Evolutionary conservation across 345 rosid genomes (phyloP), one percentile per base, ranked within the genome.

Genomic region (Laguncularia racemosa): DNA sequence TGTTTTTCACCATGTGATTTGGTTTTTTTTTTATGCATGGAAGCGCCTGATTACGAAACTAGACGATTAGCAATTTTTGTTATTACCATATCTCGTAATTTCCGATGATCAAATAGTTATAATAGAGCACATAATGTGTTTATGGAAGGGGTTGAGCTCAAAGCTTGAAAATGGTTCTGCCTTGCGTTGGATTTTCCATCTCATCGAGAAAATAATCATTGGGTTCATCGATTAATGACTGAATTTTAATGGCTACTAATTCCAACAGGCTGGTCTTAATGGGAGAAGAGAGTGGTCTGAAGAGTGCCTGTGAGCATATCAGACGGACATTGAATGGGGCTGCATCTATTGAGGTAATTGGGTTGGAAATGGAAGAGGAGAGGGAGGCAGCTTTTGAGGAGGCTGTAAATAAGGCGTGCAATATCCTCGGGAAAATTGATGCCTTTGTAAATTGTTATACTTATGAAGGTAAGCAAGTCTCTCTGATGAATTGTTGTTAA

Each of bases 361-460:
- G 74, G 3, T 16, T 85, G 69, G 82, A 87, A 65, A 82, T 87
- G 95, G 99, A 87, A 73, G 85, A 81, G 48, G 92, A 85, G 26
- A 64, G 50, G 44, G 86, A 90, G 49, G 78, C 62, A 46, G 73
- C 63, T 58, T 85, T 87, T 61, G 70, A 71, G 53, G 87, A 58
- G 19, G 95, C 99, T n/a, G 97, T 95, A 38, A 80, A 78, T 2
- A 78, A 77, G 70, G 95, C 96, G 5, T 82, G 79, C 59, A 44
- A 56, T 38, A 48, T 75, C 60, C 45, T 85, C 55, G 93, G 93
- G 48, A 21, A 59, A 53, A 54, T 93, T 61, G 92, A 95, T 78
- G 95, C 97, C 64, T 79, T 95, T 57, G 73, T 95, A 11, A 81
- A 82, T 62, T 84, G 92, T 65, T 79, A 77, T 56, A 53, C 66